Evolutionary conservation across 2,329 filamentous ascomycete genomes (phyloP), one percentile per base, ranked within the genome.

Genomic region (Stenocarpella maydis): DNA sequence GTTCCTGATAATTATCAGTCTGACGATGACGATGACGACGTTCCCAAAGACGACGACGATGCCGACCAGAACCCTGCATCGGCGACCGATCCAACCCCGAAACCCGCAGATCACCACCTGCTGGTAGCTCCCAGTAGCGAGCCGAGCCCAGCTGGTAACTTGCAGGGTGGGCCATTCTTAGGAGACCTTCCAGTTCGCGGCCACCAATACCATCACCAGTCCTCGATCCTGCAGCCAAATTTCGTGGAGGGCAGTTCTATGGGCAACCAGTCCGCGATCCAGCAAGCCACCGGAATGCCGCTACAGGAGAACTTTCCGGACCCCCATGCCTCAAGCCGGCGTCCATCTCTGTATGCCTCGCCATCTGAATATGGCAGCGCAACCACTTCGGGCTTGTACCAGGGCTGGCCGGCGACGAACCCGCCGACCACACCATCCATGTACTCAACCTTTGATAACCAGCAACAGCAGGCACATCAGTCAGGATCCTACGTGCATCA

Each of bases 241-340:
- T 85, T 82, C 68, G 79, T 82, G 4, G 83, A 84, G 65, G 75
- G 75, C 52, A 75, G 73, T 28, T 75, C 72, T 24, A 75, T 84
- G 43, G 72, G 78, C 69, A 79, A 70, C 50, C 80, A 77, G 69
- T 50, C 74, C 54, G 72, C 77, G 41, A 80, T 82, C 9, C 81
- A 80, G 43, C 72, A 77, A 12, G 77, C 75, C 21, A 74, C 76
- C 14, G 75, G 76, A 41, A 76, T 87, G 12, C 74, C 81, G 2
- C 75, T 87, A 24, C 77, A 78, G 24, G 84, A 87, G 43, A 79
- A 86, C 72, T 82, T 85, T 7, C 73, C 82, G 1, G 80, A 78
- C 45, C 76, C 83, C 2, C 84, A 86, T 65, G 83, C 84, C 45
- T 73, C 78, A 1, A 81, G 81, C 71, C 80, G 85, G 37, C 81